A percentile compares a stretch with the other conserved stretches of the same genome.
These are phyloP conservation scores for Pichia exigua DNA, from an alignment of 805 yeast species.

Conservation along the genomic window DNA sequence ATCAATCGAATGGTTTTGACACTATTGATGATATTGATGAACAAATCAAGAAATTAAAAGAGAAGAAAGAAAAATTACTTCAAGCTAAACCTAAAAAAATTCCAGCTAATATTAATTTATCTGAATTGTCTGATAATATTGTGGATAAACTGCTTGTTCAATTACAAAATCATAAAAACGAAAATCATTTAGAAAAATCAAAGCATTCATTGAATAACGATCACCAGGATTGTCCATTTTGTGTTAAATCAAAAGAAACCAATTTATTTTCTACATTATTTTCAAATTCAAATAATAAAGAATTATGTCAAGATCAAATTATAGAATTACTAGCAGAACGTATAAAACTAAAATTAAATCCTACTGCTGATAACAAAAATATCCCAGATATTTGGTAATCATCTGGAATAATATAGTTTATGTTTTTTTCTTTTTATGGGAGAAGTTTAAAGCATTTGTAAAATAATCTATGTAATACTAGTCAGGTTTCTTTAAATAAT, in stretches of 20 bases:
- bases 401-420: background rate
- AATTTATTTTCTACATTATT: background rate
- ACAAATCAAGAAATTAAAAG: slow-evolving; percentile 7
- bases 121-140: slow-evolving; percentile 4
- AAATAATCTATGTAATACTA: background rate
- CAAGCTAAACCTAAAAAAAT: background rate
- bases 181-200: background rate
- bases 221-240: slow-evolving; percentile 8
- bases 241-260: slow-evolving; percentile 1
- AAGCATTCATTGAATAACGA: background rate
- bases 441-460: background rate
- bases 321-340: slow-evolving; percentile 6
- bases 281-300: background rate
- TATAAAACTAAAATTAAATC: slow-evolving; percentile 3
- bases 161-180: slow-evolving; percentile 1
- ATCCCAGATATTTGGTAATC: slow-evolving; percentile 7
- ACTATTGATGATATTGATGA: slow-evolving; percentile 1
- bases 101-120: background rate
- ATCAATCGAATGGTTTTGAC: background rate
- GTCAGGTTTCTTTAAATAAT: background rate
- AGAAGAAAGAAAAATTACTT: slow-evolving; percentile 4
- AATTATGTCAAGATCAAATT: background rate
- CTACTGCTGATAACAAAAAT: background rate
- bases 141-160: slow-evolving; percentile 1
- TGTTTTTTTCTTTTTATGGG: background rate